A percentile compares a stretch with the other conserved stretches of the same genome.
These are phyloP conservation scores for Candida glaebosa DNA, from an alignment of 805 yeast species.

Conservation along the genomic window DNA sequence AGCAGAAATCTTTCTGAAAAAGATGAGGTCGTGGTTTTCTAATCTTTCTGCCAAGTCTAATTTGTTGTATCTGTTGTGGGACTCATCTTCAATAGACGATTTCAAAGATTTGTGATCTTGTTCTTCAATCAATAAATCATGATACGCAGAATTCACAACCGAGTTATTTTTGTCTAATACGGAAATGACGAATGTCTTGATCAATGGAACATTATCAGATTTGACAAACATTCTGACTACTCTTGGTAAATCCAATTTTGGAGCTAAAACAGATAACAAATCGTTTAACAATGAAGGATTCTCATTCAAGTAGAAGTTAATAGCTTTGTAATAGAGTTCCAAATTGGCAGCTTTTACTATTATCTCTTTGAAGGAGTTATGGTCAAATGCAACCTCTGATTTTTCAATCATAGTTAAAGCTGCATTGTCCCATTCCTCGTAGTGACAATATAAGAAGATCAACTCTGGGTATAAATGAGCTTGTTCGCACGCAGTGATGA, in stretches of 20 bases:
- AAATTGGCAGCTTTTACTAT: slow-evolving; percentile 92
- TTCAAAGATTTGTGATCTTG: slow-evolving; percentile 90
- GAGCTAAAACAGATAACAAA: slow-evolving; percentile 74
- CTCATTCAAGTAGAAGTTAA: slow-evolving; percentile 87
- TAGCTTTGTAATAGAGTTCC: slow-evolving; percentile 96
- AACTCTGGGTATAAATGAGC: slow-evolving; percentile 97
- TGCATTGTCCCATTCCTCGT: slow-evolving; percentile 99
- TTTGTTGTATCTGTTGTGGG: slow-evolving; percentile 88
- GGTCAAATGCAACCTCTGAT: slow-evolving; percentile 90
- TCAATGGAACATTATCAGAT: slow-evolving; percentile 93
- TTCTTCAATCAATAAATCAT: slow-evolving; percentile 92
- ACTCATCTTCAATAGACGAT: slow-evolving; percentile 70
- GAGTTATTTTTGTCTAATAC: slow-evolving; percentile 88
- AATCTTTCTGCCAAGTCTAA: slow-evolving; percentile 88
- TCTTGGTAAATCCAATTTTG: slow-evolving; percentile 91
- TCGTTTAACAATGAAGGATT: slow-evolving; percentile 91
- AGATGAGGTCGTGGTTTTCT: slow-evolving; percentile 85
- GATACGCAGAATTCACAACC: slow-evolving; percentile 92
- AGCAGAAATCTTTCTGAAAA: slow-evolving; percentile 96
- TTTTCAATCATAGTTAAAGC: slow-evolving; percentile 94
- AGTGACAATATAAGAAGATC: slow-evolving; percentile 94
- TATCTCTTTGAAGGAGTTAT: slow-evolving; percentile 88
- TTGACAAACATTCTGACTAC: slow-evolving; percentile 92
- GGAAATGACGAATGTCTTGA: slow-evolving; percentile 90
- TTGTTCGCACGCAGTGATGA: slow-evolving; percentile 85